Base-by-base conservation (phyloP, 495 filamentous ascomycete genomes). In the Penicillium steckii region DNA sequence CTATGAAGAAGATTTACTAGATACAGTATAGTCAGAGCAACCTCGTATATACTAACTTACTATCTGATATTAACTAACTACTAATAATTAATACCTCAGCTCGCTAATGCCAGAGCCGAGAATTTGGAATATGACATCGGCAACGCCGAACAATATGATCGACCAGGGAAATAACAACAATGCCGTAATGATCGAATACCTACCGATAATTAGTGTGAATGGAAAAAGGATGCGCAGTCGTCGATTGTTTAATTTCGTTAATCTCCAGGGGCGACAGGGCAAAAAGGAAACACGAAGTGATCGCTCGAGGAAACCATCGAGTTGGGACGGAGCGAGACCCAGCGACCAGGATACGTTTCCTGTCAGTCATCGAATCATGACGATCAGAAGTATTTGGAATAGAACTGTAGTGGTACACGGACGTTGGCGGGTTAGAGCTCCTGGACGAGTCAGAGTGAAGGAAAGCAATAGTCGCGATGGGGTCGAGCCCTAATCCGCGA, bases 311-410 rank as follows among this genome's bases (percentile, higher is more conserved):
- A 52, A 55, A 53, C 69, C 67, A 62, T 44, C 55, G 50, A 59
- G 33, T 50, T 69, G 69, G 71, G 64, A 66, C 66, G 52, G 42
- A 38, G 50, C 38, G 50, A 56, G 60, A 62, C 65, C 69, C 67
- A 66, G 57, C 44, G 60, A 70, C 69, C 68, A 56, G 71, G 64
- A 54, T 69, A 53, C 55, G 58, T 54, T 60, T 48, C 50, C 66
- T 74, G 71, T 70, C 69, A 70, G 65, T 48, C 38, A 38, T 57
- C 64, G 41, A 65, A 67, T 65, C 53, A 62, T 46, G 22, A 5
- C n/a, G 4, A 29, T 24, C 8, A 10, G 4, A 17, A 17, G 52
- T 44, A 67, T 67, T 65, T 67, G 64, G 56, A 65, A 65, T 65
- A 18, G 4, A 25, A 23, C 10, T 5, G 50, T 48, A 48, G 10